A percentile compares a stretch with the other conserved stretches of the same genome.
These are phyloP conservation scores for Penicillium sp. DNA, from an alignment of 2,329 filamentous ascomycete species.

Conservation along the genomic window DNA sequence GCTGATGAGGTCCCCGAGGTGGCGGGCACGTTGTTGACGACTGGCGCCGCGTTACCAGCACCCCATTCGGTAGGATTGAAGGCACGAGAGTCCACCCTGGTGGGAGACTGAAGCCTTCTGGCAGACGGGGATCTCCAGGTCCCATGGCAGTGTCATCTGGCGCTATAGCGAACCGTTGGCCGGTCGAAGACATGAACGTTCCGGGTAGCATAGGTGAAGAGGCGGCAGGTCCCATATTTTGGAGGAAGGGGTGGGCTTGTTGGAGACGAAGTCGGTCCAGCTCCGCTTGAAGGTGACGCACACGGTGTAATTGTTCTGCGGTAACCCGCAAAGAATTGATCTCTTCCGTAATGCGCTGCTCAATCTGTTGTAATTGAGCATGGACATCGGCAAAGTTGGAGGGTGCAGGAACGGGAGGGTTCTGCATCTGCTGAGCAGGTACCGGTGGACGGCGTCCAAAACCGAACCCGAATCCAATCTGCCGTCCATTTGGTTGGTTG, in stretches of 20 bases:
- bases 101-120: constrained; percentile 49
- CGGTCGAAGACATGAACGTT: constrained; percentile 18
- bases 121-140: constrained; percentile 45
- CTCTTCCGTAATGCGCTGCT: constrained; percentile 65
- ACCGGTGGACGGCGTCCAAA: constrained; percentile 33
- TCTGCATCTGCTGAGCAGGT: constrained; percentile 11
- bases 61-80: constrained; percentile 20
- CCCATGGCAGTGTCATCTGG: constrained; percentile 30
- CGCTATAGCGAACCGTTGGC: constrained; percentile 29
- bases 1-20: constrained; percentile 2
- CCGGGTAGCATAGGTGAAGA: constrained; percentile 17
- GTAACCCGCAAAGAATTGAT: constrained; percentile 58
- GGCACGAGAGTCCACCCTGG: constrained; percentile 44
- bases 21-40: constrained; percentile 1
- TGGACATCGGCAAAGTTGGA: constrained; percentile 43
- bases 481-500: constrained; percentile 32
- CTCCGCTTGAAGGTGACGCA: constrained; percentile 64
- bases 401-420: constrained; percentile 9
- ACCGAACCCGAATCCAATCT: constrained; percentile 41
- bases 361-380: constrained; percentile 59
- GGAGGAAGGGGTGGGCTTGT: constrained; percentile 30
- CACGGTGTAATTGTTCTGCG: constrained; percentile 62
- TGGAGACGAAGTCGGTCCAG: constrained; percentile 58
- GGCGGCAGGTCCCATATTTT: constrained; percentile 8
- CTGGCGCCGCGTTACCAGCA: constrained; percentile 1